These are phyloP conservation scores for Gyromitra esculenta DNA, from an alignment of 2,329 filamentous ascomycete genomes.

Conservation along the genomic window DNA sequence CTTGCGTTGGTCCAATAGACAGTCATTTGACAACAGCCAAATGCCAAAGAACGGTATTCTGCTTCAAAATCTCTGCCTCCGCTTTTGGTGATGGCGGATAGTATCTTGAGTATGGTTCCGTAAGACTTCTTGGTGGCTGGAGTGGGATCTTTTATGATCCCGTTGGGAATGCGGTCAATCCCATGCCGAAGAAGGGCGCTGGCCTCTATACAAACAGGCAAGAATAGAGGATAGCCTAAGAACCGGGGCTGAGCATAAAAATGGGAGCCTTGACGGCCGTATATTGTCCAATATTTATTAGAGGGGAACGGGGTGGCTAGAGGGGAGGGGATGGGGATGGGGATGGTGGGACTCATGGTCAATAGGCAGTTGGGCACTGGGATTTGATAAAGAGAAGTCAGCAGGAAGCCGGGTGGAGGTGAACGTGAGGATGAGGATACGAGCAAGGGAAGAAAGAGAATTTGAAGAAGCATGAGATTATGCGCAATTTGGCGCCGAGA, in stretches of 20 bases:
- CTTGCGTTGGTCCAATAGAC: background rate
- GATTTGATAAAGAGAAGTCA: background rate
- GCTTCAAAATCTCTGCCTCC: conserved; percentile 7
- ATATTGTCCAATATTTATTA: conserved; percentile 40
- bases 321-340: background rate
- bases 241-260: conserved; percentile 44
- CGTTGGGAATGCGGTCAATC: conserved; percentile 6
- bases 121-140: conserved; percentile 15
- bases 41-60: conserved; percentile 17
- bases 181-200: background rate
- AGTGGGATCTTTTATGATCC: conserved; percentile 23
- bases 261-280: conserved; percentile 14
- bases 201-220: conserved; percentile 23
- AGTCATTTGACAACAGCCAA: conserved; percentile 10
- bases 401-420: background rate
- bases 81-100: conserved; percentile 27
- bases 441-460: background rate
- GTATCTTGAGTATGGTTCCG: conserved; percentile 18
- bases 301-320: conserved; percentile 4
- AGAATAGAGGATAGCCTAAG: conserved; percentile 37
- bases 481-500: background rate
- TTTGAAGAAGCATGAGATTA: background rate
- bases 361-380: background rate
- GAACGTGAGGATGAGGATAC: background rate
- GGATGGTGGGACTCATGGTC: background rate